Evolutionary conservation across 202 grass and related monocot genomes (phyloP), one percentile per base, ranked within the genome.

Genomic region (Schoenoplectus triqueter): DNA sequence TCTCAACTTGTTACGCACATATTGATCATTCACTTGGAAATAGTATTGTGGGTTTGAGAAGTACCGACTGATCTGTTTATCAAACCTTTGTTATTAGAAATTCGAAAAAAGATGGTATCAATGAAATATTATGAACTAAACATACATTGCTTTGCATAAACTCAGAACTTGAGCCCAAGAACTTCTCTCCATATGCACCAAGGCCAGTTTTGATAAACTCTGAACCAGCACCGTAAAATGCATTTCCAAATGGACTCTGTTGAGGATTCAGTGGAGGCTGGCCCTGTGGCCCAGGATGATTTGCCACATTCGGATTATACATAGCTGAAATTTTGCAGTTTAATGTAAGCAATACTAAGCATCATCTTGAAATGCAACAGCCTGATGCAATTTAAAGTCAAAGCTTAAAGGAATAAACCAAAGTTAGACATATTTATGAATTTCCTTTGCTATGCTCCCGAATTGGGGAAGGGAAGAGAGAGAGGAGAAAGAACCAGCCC

Each of bases 11-110:
- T 98, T 98, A 75, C 92, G 62, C 70, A 95, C 95, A 87, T 98
- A 98, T 86, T 95, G 95, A 82, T 93, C 91, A 87, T 98, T 98
- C 56, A 98, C 95, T 92, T 98, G 92, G 85, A 98, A 95, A 84
- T 98, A 98, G 80, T 98, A 98, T 59, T 98, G 95, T 0, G 91
- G 95, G 40, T 98, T 93, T 76, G 95, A 98, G 18, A 95, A 90
- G 82, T 98, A 98, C 69, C 86, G 86, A 80, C 80, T 92, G 51
- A 98, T 95, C 95, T 98, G 89, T 82, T 85, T 73, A 15, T 87
- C 31, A 6, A 3, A 78, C 31, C 14, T 3, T 78, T 42, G 6
- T 61, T 78, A 14, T 61, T 39, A 78, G 75, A 78, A 55, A 78
- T 45, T 18, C 2, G 55, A 2, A 87, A 41, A 52, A 5, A 71